Percentiles rank a stretch among this genome's conserved stretches.
phyloP scores from a whole-genome alignment of 805 yeast genomes.

The Ogataea degrootiae region DNA sequence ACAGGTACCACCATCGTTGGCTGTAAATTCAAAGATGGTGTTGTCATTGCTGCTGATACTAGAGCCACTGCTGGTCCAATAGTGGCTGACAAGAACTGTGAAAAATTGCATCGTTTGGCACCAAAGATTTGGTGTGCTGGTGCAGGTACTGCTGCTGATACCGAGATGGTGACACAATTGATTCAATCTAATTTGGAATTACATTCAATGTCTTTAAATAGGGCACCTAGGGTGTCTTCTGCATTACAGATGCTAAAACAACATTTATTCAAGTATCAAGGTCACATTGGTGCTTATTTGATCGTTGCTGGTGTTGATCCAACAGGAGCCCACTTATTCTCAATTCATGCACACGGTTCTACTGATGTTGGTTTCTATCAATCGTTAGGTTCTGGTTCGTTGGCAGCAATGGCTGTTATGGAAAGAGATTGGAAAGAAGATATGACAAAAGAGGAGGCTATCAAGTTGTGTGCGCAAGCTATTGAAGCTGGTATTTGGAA shows the following conservation, averaged over 20 bases:
- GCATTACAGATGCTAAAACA: constrained; percentile 91
- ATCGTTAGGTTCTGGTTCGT: constrained; percentile 92
- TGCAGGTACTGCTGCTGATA: constrained; percentile 99
- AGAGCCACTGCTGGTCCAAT: constrained; percentile 96
- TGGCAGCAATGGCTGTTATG: constrained; percentile 97
- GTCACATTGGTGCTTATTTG: constrained; percentile 93
- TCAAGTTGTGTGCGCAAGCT: constrained; percentile 84
- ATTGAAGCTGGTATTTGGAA: constrained; percentile 98
- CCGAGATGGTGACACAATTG: constrained; percentile 94
- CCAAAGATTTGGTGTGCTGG: constrained; percentile 99
- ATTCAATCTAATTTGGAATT: constrained; percentile 87
- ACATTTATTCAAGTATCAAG: constrained; percentile 94
- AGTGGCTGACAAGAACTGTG: constrained; percentile 98
- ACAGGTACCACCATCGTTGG: constrained; percentile 99
- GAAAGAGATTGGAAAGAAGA: constrained; percentile 83
- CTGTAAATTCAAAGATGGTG: constrained; percentile 88
- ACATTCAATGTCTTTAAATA: constrained; percentile 75
- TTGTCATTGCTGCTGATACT: constrained; percentile 97
- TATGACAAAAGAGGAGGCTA: constrained; percentile 84
- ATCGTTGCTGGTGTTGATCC: constrained; percentile 99
- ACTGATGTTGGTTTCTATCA: constrained; percentile 93
- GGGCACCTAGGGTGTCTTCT: constrained; percentile 90
- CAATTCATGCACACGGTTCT: constrained; percentile 97
- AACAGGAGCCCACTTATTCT: constrained; percentile 87
- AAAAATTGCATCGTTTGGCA: constrained; percentile 83